Percentiles rank a stretch among this genome's conserved stretches.
Conservation (phyloP, 1,284 basidiomycete genomes). For the Apiotrichum brassicae region DNA sequence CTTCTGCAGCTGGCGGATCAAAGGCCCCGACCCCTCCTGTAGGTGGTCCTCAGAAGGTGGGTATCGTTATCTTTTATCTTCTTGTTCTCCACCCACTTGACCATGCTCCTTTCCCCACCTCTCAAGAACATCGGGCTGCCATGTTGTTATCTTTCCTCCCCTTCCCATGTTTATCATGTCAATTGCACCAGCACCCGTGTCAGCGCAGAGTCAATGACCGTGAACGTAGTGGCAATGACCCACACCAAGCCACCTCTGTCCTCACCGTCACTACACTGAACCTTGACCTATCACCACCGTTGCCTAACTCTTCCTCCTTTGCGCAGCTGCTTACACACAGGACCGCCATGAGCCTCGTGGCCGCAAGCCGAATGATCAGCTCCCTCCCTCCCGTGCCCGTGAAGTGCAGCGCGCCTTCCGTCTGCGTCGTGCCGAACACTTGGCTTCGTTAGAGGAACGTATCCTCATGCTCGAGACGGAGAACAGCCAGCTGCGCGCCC, state of each 20-base stretch:
- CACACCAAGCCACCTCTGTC: no score
- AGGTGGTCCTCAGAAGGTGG: background rate
- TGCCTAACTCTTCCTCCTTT: no score
- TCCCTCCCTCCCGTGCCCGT: slow-evolving; percentile 82
- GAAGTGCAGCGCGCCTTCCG: slow-evolving; percentile 90
- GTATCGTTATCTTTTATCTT: background rate
- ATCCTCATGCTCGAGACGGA: slow-evolving; percentile 78
- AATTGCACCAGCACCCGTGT: no score
- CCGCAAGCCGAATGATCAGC: slow-evolving; percentile 82
- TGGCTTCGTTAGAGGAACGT: slow-evolving; percentile 73
- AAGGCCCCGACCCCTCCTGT: background rate
- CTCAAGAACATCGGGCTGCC: no score
- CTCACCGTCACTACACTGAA: no score
- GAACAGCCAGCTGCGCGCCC: slow-evolving; percentile 67
- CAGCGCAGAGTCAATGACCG: no score
- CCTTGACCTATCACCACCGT: no score
- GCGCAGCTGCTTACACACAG: slow-evolving; percentile 16
- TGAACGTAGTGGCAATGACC: no score
- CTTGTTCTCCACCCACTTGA: background rate
- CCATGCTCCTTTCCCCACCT: no score
- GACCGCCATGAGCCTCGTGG: slow-evolving; percentile 55
- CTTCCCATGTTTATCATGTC: no score
- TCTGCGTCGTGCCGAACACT: slow-evolving; percentile 78
- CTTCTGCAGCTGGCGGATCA: background rate
- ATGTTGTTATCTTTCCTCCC: no score